Evolutionary conservation across 129 eudicot genomes (phyloP).

Genomic region (Daucus carota): DH1_v3.0 NC_030383.2:58176001-58176500

Average conservation of each 20-base stretch:
- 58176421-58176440: not conserved
- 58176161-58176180: not conserved
- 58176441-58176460: not conserved
- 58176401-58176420: not conserved
- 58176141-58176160: slow-evolving; percentile 97
- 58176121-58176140: slow-evolving; percentile 91
- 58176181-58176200: not conserved
- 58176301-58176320: not conserved
- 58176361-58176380: not conserved
- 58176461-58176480: not conserved
- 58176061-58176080: slow-evolving; percentile 94
- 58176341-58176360: not conserved
- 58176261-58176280: not conserved
- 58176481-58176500: not conserved
- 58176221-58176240: not conserved
- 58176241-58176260: not conserved
- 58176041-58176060: slow-evolving; percentile 68
- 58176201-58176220: not conserved
- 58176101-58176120: slow-evolving; percentile 91
- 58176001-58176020: not conserved
- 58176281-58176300: not conserved
- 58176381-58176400: slow-evolving; percentile 7
- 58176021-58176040: slow-evolving; percentile 90
- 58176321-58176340: not conserved
- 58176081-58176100: slow-evolving; percentile 94